Evolutionary conservation across 2,329 filamentous ascomycete species (phyloP).

Genomic region (Fusarium ambrosium): DNA sequence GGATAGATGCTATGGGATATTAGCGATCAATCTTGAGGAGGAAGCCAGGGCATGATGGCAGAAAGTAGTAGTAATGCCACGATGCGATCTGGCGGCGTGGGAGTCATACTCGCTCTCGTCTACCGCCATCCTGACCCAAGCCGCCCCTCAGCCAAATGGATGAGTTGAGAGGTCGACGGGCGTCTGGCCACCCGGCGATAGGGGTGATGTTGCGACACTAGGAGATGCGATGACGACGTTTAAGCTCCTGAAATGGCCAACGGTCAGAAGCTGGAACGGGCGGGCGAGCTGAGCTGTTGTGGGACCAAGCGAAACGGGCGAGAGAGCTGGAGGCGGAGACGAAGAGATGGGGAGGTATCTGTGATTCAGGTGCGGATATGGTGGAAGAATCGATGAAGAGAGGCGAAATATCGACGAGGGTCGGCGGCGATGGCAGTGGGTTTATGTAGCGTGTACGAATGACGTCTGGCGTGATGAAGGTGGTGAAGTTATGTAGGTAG

Average conservation of each 20-base stretch:
- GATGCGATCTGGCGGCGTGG: not conserved
- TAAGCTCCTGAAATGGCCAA: constrained; percentile 11
- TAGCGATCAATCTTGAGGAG: constrained; percentile 15
- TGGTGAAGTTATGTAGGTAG: constrained; percentile 27
- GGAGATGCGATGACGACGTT: constrained; percentile 19
- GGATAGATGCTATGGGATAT: constrained; percentile 68
- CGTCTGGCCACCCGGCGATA: constrained; percentile 19
- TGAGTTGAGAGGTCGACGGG: constrained; percentile 23
- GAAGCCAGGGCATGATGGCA: constrained; percentile 29
- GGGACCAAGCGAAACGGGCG: not conserved
- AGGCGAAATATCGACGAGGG: constrained; percentile 6
- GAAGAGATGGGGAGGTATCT: not conserved
- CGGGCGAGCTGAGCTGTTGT: constrained; percentile 17
- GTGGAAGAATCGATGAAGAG: not conserved
- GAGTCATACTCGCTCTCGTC: constrained; percentile 65
- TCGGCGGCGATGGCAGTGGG: constrained; percentile 25
- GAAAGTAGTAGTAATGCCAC: constrained; percentile 1
- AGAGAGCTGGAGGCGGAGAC: not conserved
- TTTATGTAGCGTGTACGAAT: constrained; percentile 41
- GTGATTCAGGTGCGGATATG: not conserved
- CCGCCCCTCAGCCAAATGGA: constrained; percentile 35
- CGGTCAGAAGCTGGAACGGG: constrained; percentile 8
- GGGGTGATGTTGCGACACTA: constrained; percentile 15
- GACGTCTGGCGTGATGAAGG: constrained; percentile 45
- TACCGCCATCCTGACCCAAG: constrained; percentile 62